These are phyloP conservation scores for Puccinia triticina DNA, from an alignment of 1,284 basidiomycete species.

Conservation along the genomic window DNA sequence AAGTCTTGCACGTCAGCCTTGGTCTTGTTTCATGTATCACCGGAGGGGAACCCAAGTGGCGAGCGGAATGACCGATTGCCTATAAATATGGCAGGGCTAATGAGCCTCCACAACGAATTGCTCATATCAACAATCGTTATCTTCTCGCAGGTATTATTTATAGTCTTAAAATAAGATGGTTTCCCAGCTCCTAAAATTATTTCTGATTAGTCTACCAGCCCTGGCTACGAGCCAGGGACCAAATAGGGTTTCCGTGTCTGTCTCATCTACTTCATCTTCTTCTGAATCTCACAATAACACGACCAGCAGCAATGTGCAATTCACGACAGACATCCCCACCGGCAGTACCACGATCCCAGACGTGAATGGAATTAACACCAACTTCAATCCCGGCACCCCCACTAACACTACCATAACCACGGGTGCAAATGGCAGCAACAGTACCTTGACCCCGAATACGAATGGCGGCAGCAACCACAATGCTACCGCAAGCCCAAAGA, in stretches of 20 bases:
- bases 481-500: conserved; percentile 1
- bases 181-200: background rate
- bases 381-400: background rate
- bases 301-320: background rate
- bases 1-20: too few relatives aligned
- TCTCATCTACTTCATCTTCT: background rate
- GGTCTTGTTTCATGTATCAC: too few relatives aligned
- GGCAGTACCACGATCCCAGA: background rate
- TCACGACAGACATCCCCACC: background rate
- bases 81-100: conserved; percentile 8
- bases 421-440: background rate
- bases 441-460: background rate
- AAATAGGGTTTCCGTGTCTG: background rate
- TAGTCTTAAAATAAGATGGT: background rate
- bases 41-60: too few relatives aligned
- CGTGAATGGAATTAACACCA: background rate
- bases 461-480: background rate
- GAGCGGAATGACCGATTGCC: background rate
- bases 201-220: conserved; percentile 1
- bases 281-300: conserved; percentile 6
- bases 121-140: background rate
- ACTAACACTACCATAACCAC: background rate
- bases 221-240: conserved; percentile 1
- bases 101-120: background rate
- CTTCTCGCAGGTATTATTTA: background rate